These are phyloP conservation scores for Entomortierella beljakovae DNA, from an alignment of 192 early-diverging fungal genomes.

Conservation along the genomic window DNA sequence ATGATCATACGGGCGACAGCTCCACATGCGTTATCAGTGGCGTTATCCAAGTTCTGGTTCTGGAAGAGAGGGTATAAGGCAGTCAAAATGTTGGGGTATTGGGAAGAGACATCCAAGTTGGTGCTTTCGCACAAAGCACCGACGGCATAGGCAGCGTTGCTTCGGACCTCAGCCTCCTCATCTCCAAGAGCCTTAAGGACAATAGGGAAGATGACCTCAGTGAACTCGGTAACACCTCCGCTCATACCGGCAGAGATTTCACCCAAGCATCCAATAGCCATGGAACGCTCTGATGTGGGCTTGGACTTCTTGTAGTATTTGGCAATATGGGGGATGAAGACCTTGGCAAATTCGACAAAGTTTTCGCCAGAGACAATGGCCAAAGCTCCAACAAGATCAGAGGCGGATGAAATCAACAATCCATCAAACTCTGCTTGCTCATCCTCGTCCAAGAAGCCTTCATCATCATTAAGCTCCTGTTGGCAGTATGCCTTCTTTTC, in stretches of 20 bases:
- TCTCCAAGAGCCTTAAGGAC: slow-evolving; percentile 80
- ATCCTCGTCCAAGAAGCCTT: slow-evolving; percentile 78
- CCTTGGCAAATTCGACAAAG: slow-evolving; percentile 80
- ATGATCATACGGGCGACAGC: slow-evolving; percentile 83
- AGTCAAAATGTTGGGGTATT: slow-evolving; percentile 72
- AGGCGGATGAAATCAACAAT: slow-evolving; percentile 80
- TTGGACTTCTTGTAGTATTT: slow-evolving; percentile 78
- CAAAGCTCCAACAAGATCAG: slow-evolving; percentile 85
- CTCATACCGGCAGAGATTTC: slow-evolving; percentile 78
- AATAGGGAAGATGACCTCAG: slow-evolving; percentile 76
- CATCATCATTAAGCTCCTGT: slow-evolving; percentile 73
- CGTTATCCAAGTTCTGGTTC: slow-evolving; percentile 61
- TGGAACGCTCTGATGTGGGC: slow-evolving; percentile 83
- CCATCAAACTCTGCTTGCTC: slow-evolving; percentile 89
- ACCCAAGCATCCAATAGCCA: slow-evolving; percentile 90
- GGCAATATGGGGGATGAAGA: slow-evolving; percentile 83
- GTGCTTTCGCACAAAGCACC: slow-evolving; percentile 78
- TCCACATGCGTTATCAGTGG: slow-evolving; percentile 83
- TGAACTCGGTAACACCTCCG: slow-evolving; percentile 64
- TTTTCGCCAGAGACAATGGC: slow-evolving; percentile 78
- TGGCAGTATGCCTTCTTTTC: slow-evolving; percentile 83
- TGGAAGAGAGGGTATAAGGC: slow-evolving; percentile 75
- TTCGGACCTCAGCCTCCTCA: slow-evolving; percentile 84
- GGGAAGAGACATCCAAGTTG: slow-evolving; percentile 72
- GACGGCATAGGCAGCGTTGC: slow-evolving; percentile 87